A percentile compares a stretch with the other conserved stretches of the same genome.
Evolutionary conservation across 2,329 filamentous ascomycete genomes (phyloP).

Genomic region (Simplicillium sp.): DNA sequence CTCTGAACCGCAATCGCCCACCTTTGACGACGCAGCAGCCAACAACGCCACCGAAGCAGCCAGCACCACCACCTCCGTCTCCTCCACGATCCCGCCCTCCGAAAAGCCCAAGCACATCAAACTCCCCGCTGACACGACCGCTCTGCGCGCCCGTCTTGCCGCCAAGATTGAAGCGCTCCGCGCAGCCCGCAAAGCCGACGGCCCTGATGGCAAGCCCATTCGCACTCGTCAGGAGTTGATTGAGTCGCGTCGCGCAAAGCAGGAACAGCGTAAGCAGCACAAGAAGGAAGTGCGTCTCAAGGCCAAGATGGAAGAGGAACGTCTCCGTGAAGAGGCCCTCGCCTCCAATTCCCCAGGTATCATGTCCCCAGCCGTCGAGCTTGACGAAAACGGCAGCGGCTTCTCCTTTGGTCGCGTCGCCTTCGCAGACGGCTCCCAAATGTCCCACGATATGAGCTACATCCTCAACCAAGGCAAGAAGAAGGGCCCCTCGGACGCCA

Average conservation of each 20-base stretch:
- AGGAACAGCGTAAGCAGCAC: conserved; percentile 74
- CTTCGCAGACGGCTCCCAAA: conserved; percentile 74
- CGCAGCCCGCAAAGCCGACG: conserved; percentile 78
- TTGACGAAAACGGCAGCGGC: conserved; percentile 36
- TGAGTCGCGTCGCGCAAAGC: conserved; percentile 78
- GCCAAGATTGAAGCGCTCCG: conserved; percentile 79
- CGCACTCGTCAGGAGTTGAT: conserved; percentile 86
- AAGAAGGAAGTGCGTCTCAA: conserved; percentile 77
- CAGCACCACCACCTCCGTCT: conserved; percentile 58
- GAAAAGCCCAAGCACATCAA: conserved; percentile 58
- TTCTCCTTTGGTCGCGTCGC: conserved; percentile 89
- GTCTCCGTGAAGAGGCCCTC: conserved; percentile 52
- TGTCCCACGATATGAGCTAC: conserved; percentile 64
- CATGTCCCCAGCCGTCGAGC: conserved; percentile 44
- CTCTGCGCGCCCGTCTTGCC: conserved; percentile 68
- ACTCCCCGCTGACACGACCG: conserved; percentile 61
- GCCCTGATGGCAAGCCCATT: conserved; percentile 64
- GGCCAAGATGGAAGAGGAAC: conserved; percentile 72
- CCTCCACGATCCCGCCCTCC: conserved; percentile 51
- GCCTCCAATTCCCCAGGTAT: conserved; percentile 53
- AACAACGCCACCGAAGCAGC: conserved; percentile 34
- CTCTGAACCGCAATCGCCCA: conserved; percentile 40
- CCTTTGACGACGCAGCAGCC: conserved; percentile 44
- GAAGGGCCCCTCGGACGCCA: conserved; percentile 76
- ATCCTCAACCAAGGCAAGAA: conserved; percentile 47